Conservation (phyloP, 2,329 filamentous ascomycete genomes). For the Drechslerella stenobrocha region DNA sequence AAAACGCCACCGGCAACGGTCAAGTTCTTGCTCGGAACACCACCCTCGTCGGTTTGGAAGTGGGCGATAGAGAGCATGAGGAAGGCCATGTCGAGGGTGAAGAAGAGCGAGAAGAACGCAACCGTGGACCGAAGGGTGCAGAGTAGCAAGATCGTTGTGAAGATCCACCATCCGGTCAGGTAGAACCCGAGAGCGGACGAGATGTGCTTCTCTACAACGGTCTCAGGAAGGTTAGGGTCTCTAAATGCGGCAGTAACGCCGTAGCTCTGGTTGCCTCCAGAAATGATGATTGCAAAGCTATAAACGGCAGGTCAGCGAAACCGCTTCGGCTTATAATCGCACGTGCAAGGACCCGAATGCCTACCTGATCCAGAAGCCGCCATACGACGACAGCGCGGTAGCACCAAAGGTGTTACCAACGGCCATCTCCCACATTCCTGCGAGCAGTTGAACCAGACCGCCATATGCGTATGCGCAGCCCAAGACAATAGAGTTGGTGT, state of each 20-base stretch:
- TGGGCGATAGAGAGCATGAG: constrained; percentile 70
- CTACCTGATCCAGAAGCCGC: constrained; percentile 74
- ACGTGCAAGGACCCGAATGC: background rate
- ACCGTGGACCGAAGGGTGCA: constrained; percentile 76
- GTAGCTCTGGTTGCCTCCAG: constrained; percentile 65
- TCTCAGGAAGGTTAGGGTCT: constrained; percentile 54
- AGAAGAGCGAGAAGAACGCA: constrained; percentile 76
- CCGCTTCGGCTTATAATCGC: too few relatives aligned
- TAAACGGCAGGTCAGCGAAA: background rate
- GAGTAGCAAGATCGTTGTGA: constrained; percentile 73
- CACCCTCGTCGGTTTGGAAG: constrained; percentile 60
- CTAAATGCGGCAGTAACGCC: constrained; percentile 63
- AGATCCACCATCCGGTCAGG: constrained; percentile 81
- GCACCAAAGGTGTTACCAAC: constrained; percentile 86
- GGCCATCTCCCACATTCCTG: constrained; percentile 91
- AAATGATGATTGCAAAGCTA: constrained; percentile 70
- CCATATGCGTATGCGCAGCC: constrained; percentile 74
- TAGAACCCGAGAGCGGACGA: constrained; percentile 72
- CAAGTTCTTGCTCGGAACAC: constrained; percentile 58
- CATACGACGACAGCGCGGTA: constrained; percentile 77
- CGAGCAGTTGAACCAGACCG: constrained; percentile 75
- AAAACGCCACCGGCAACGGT: constrained; percentile 76
- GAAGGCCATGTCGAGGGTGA: constrained; percentile 75
- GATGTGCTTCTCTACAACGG: constrained; percentile 56
- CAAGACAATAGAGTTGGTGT: constrained; percentile 68